Conservation (phyloP, 164 flowering plant species). For the Aristolochia contorta region DNA sequence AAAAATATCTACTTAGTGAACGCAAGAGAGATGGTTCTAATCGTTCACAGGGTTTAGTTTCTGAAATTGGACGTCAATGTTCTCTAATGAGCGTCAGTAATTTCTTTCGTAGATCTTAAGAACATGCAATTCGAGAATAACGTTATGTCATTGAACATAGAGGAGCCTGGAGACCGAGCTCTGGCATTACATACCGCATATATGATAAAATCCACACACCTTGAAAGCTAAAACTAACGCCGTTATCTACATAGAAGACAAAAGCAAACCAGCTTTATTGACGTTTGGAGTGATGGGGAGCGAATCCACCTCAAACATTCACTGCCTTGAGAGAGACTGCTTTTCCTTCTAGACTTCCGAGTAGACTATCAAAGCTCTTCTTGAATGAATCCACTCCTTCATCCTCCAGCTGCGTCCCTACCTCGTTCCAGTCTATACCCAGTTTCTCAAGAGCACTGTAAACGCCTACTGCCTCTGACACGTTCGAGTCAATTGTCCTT, state of each 20-base stretch:
- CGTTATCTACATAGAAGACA: background rate
- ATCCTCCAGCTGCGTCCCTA: constrained; percentile 71
- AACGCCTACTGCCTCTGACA: constrained; percentile 85
- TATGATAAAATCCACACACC: too few relatives aligned
- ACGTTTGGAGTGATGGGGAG: background rate
- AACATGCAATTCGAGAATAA: too few relatives aligned
- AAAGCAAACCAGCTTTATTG: constrained; percentile 9
- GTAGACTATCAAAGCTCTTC: constrained; percentile 94
- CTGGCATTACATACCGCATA: too few relatives aligned
- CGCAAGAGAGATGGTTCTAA: too few relatives aligned
- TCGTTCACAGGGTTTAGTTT: too few relatives aligned
- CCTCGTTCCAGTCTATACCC: constrained; percentile 82
- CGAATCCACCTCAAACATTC: constrained; percentile 26
- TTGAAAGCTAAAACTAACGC: too few relatives aligned
- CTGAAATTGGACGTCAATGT: too few relatives aligned
- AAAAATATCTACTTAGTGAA: too few relatives aligned
- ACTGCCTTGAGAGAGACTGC: constrained; percentile 71
- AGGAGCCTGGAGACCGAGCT: too few relatives aligned
- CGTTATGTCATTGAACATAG: too few relatives aligned
- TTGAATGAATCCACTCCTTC: constrained; percentile 94
- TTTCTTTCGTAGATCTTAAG: too few relatives aligned
- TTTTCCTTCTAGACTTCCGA: constrained; percentile 78
- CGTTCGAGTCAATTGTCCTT: constrained; percentile 81
- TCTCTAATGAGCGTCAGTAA: too few relatives aligned
- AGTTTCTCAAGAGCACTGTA: constrained; percentile 87